Evolutionary conservation across 1,139 yeast species (phyloP).

Genomic region (Yamadazyma mexicana): DNA sequence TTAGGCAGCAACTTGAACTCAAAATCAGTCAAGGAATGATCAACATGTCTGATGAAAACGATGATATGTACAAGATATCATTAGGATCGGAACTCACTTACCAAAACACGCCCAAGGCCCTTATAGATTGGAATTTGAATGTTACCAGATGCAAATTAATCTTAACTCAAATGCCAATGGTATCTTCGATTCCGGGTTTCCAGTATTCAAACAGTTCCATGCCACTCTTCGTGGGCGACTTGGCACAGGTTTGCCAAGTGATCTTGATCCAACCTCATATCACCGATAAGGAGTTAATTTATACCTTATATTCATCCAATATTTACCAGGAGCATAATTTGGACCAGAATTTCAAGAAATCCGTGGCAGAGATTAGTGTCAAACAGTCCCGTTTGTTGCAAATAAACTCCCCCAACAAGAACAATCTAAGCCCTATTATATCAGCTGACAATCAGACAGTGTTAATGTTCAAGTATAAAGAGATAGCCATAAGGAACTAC

Average conservation of each 20-base stretch:
- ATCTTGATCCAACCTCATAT: conserved; percentile 42
- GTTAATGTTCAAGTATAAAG: conserved; percentile 41
- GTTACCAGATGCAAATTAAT: conserved; percentile 47
- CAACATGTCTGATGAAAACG: conserved; percentile 18
- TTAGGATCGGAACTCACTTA: conserved; percentile 42
- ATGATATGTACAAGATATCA: conserved; percentile 38
- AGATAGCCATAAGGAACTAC: conserved; percentile 50
- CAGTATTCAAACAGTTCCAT: conserved; percentile 33
- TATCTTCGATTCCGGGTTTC: conserved; percentile 40
- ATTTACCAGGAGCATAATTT: conserved; percentile 50
- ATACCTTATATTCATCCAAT: conserved; percentile 41
- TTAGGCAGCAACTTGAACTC: conserved; percentile 18
- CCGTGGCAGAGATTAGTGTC: conserved; percentile 55
- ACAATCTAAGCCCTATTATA: conserved; percentile 26
- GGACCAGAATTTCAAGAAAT: conserved; percentile 42
- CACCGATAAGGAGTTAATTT: conserved; percentile 45
- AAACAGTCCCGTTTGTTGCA: conserved; percentile 49
- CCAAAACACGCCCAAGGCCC: conserved; percentile 40
- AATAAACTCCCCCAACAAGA: conserved; percentile 30
- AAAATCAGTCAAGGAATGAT: conserved; percentile 7
- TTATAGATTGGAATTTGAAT: conserved; percentile 50
- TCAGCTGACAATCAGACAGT: conserved; percentile 26
- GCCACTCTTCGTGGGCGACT: conserved; percentile 47
- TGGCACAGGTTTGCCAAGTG: conserved; percentile 42
- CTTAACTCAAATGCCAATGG: conserved; percentile 38